These are phyloP conservation scores for Aspergillus proliferans DNA, from an alignment of 2,329 filamentous ascomycete species.

Conservation along the genomic window DNA sequence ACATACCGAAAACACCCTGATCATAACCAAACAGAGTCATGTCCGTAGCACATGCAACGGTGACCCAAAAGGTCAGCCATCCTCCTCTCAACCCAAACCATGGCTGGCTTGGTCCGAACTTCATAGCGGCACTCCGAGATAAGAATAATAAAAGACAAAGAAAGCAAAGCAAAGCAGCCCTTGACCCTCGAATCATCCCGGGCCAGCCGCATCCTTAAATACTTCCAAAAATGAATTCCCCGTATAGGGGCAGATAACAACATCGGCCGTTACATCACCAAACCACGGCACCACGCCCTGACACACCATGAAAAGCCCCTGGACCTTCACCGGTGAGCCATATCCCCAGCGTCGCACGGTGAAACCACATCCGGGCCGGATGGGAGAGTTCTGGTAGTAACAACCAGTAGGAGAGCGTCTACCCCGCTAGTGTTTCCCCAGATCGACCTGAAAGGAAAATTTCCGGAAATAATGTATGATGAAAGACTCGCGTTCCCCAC, in stretches of 20 bases:
- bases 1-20: slow-evolving; percentile 6
- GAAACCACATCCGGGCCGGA: neutral
- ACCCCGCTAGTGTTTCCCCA: neutral
- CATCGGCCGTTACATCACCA: neutral
- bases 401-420: neutral
- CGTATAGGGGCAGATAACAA: neutral
- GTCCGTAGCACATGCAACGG: slow-evolving; percentile 14
- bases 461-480: neutral
- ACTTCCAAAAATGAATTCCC: neutral
- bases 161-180: neutral
- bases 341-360: neutral
- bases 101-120: neutral
- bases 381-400: neutral
- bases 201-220: neutral
- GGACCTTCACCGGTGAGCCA: neutral
- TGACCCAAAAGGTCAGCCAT: slow-evolving; percentile 18
- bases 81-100: slow-evolving; percentile 15
- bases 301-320: neutral
- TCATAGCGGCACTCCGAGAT: neutral
- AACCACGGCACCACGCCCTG: neutral
- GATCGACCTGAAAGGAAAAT: neutral
- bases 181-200: neutral
- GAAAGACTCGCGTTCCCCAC: neutral
- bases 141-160: neutral
- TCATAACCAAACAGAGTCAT: slow-evolving; percentile 18